Conservation (phyloP, 148 eudicot species). For the Bassia scoparia region DNA sequence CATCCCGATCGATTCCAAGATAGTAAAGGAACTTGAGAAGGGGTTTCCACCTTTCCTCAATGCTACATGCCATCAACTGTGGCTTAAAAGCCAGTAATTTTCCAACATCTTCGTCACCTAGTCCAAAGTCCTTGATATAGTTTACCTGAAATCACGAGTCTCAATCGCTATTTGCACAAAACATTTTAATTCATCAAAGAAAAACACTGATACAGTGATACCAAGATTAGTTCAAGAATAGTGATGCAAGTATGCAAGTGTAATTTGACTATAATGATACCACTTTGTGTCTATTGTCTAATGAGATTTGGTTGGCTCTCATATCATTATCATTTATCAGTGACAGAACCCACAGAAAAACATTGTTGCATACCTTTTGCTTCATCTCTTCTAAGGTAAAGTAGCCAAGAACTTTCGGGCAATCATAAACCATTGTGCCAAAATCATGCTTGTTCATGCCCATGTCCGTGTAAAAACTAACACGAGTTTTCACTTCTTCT, state of each 20-base stretch:
- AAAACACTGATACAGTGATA: not conserved
- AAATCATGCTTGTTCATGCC: constrained; percentile 86
- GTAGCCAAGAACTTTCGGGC: constrained; percentile 78
- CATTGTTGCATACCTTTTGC: constrained; percentile 52
- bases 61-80: constrained; percentile 79
- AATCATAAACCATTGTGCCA: constrained; percentile 95
- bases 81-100: constrained; percentile 78
- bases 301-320: not conserved
- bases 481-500: constrained; percentile 66
- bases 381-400: constrained; percentile 80
- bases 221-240: not conserved
- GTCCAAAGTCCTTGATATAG: constrained; percentile 86
- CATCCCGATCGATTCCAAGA: constrained; percentile 76
- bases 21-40: constrained; percentile 84
- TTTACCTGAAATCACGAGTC: constrained; percentile 52
- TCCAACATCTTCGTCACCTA: constrained; percentile 68
- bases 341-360: not conserved
- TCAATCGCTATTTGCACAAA: constrained; percentile 18
- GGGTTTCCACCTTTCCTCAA: constrained; percentile 87
- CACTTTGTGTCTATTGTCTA: not conserved
- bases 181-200: constrained; percentile 13
- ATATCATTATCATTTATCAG: not conserved
- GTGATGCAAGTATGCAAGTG: too few relatives aligned
- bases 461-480: constrained; percentile 69
- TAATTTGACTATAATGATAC: too few relatives aligned